A percentile compares a stretch with the other conserved stretches of the same genome.
phyloP scores from a whole-genome alignment of 768 basidiomycete species.

The Termitomyces eurrhizus region DNA sequence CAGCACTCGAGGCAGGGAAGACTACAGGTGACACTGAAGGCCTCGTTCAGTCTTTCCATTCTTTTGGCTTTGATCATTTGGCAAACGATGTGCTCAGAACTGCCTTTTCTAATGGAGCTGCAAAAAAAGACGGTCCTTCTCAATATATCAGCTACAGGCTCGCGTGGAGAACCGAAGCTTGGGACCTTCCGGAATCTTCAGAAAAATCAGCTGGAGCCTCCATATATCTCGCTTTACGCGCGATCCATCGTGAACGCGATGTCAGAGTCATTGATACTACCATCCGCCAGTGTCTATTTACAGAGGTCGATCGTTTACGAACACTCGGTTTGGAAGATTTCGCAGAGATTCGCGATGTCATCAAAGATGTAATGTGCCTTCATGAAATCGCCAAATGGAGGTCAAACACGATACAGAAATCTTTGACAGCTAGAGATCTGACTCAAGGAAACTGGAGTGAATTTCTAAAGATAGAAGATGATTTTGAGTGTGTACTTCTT shows the following conservation, averaged over 20 bases:
- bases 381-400: slow-evolving; percentile 73
- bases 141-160: slow-evolving; percentile 67
- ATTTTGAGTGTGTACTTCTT: slow-evolving; percentile 59
- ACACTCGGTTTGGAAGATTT: slow-evolving; percentile 75
- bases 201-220: slow-evolving; percentile 47
- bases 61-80: slow-evolving; percentile 88
- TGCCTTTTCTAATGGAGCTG: slow-evolving; percentile 26
- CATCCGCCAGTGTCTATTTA: slow-evolving; percentile 46
- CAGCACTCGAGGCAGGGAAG: slow-evolving; percentile 64
- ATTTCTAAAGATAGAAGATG: slow-evolving; percentile 44
- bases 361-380: slow-evolving; percentile 76
- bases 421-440: slow-evolving; percentile 28
- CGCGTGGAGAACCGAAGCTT: slow-evolving; percentile 92
- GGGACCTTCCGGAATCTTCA: slow-evolving; percentile 81
- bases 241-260: slow-evolving; percentile 79
- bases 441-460: slow-evolving; percentile 33
- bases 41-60: slow-evolving; percentile 76
- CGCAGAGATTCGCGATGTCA: slow-evolving; percentile 63
- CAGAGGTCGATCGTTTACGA: slow-evolving; percentile 64
- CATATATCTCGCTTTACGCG: slow-evolving; percentile 76
- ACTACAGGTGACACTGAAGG: slow-evolving; percentile 49
- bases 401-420: slow-evolving; percentile 27
- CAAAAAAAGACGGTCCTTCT: slow-evolving; percentile 24
- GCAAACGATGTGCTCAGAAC: slow-evolving; percentile 65
- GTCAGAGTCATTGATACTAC: slow-evolving; percentile 39